Base-by-base conservation (phyloP, 176 grass and related monocot genomes). In the Elymus sibiricus region DNA sequence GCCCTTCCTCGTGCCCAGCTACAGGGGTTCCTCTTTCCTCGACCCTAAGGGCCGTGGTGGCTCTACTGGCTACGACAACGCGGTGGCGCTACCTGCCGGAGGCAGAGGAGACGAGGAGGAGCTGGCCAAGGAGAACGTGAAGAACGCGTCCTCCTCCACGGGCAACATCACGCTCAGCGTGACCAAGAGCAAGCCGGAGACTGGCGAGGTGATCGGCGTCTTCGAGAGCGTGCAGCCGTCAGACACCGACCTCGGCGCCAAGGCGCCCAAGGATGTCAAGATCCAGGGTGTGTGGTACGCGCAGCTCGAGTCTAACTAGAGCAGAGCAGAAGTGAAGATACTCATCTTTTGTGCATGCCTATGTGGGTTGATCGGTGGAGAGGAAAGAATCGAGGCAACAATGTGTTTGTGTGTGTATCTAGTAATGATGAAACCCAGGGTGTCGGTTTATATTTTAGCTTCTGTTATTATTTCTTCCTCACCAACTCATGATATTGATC, bases 161-260 rank as follows among this genome's bases (percentile, higher is more conserved):
- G 94, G 92, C 76, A 94, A 86, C 38, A 97, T 97, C 84, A 97
- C 90, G 5, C 26, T 97, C 51, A 97, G 94, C 31, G 92, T 97
- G 9, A 85, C 77, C 21, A 94, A 97, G 80, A 97, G 94, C 88
- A 92, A 87, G 14, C 83, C 86, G 4, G 90, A 90, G 11, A 88
- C 90, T n/a, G 86, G 94, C 11, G 92, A 97, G 88, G 86, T 92
- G 25, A 97, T 97, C 61, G 88, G 90, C 11, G 90, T 92, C 80
- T 97, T 97, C 29, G 92, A 97, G 94, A 97, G 94, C 77, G 26
- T 97, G 63, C 94, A 97, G 90, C 92, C 94, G 25, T 97, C 90
- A 1, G 94, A 97, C 86, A 97, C 90, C 2, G 94, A 97, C 87
- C 86, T 97, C 2, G 94, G 94, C 3, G 94, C 94, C 2, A 97